Conservation (phyloP, 768 basidiomycete species). For the Tricholoma bakamatsutake region DNA sequence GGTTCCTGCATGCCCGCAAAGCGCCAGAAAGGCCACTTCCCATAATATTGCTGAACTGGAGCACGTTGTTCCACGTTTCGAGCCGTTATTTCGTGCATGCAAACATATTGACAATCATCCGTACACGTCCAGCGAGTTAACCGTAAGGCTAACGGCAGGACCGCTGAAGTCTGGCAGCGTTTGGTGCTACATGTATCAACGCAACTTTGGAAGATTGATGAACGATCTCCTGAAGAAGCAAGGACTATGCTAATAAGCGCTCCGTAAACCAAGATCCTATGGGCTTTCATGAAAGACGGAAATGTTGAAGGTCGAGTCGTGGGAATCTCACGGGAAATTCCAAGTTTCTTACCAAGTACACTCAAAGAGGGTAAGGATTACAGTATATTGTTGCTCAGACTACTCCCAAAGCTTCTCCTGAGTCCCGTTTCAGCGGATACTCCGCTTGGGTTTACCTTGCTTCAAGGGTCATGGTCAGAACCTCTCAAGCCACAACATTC, state of each 20-base stretch:
- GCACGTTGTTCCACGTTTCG: conserved; percentile 36
- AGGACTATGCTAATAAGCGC: not conserved
- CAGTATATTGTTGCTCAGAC: not conserved
- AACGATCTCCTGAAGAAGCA: conserved; percentile 63
- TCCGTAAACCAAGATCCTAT: not conserved
- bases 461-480: conserved; percentile 33
- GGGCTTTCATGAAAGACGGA: not conserved
- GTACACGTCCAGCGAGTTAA: conserved; percentile 82
- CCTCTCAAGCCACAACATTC: conserved; percentile 53
- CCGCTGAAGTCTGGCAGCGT: conserved; percentile 32
- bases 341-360: too few species aligned
- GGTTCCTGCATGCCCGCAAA: conserved; percentile 91
- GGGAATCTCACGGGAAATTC: not conserved
- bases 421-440: not conserved
- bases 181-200: conserved; percentile 35
- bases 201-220: conserved; percentile 48
- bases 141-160: conserved; percentile 48
- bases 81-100: conserved; percentile 78
- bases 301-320: not conserved
- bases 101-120: conserved; percentile 85
- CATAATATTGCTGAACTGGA: conserved; percentile 74
- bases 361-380: not conserved
- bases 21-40: conserved; percentile 97
- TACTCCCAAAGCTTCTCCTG: not conserved
- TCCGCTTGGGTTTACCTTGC: not conserved